Evolutionary conservation across 164 flowering plant genomes (phyloP).

Genomic region (Magnolia kwangsiensis): DNA sequence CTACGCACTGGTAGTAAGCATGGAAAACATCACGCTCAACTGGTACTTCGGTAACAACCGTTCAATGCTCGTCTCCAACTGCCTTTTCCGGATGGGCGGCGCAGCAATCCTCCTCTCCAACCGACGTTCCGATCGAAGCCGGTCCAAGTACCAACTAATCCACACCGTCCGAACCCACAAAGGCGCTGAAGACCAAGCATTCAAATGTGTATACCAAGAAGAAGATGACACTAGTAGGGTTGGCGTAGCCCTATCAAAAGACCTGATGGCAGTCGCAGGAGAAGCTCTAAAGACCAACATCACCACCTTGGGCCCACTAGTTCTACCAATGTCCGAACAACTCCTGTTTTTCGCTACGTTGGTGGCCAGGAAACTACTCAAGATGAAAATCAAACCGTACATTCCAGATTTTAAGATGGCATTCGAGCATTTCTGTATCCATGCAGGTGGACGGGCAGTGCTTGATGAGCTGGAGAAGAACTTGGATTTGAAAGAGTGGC

Average conservation of each 20-base stretch:
- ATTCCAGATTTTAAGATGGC: constrained; percentile 85
- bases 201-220: constrained; percentile 59
- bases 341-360: constrained; percentile 59
- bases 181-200: constrained; percentile 61
- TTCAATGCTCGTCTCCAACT: constrained; percentile 80
- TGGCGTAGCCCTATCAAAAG: constrained; percentile 71
- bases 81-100: constrained; percentile 88
- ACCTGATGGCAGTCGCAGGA: constrained; percentile 79
- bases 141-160: constrained; percentile 71
- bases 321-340: constrained; percentile 81
- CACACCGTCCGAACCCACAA: constrained; percentile 85
- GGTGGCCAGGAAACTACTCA: constrained; percentile 39
- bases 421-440: constrained; percentile 82
- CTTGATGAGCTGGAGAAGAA: constrained; percentile 83
- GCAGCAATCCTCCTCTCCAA: constrained; percentile 85
- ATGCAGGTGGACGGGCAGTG: constrained; percentile 81
- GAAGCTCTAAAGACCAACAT: constrained; percentile 76
- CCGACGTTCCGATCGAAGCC: constrained; percentile 51
- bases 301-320: constrained; percentile 73
- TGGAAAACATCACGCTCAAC: constrained; percentile 80
- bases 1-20: constrained; percentile 80
- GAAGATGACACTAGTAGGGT: constrained; percentile 47
- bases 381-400: constrained; percentile 62
- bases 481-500: constrained; percentile 58
- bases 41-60: constrained; percentile 88